Evolutionary conservation across 805 yeast genomes (phyloP), one percentile per base, ranked within the genome.

Genomic region (Sungouiella blattae): DNA sequence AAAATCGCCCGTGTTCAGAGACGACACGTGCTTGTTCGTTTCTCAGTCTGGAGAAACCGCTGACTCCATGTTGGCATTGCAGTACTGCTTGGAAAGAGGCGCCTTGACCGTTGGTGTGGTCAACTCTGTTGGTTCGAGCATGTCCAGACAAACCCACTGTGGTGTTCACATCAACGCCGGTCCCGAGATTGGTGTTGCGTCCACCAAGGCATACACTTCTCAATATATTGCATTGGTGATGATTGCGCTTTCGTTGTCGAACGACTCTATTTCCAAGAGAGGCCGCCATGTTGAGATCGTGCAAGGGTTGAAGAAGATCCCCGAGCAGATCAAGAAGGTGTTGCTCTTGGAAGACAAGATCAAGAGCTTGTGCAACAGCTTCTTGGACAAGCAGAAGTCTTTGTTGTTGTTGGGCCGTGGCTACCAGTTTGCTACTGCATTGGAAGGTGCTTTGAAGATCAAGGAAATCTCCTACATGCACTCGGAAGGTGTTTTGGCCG

Each of bases 141-240:
- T 93, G 62, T 91, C 98, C 5, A 82, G 99, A 68, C 88, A 80
- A 57, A 93, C 99, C 15, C 95, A 89, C 65, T 93, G 98, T 73
- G 99, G 99, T 78, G 96, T 93, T 38, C 99, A 93, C 63, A 89
- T 93, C 60, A 93, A 93, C 59, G 98, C 98, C 32, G 99, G 99
- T 47, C 98, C 98, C 30, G 99, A 93, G 68, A 93, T 93, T 46
- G 98, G 98, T 64, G 99, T 93, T 50, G 99, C 99, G 8, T 88
- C 97, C 9, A 93, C 99, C 31, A 93, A 93, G 69, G 98, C 98
- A 18, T 93, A 93, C 71, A 93, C 99, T 6, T 93, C 99, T 8
- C 99, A 93, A 64, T 93, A 80, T 63, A 89, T 94, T 62, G 98
- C 98, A 0, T 71, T 93, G 46, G 97, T 91, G 4, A 87, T 93